Evolutionary conservation across 352 stramenopile genomes (phyloP), one percentile per base, ranked within the genome.

Genomic region (Phytophthora pisi): DNA sequence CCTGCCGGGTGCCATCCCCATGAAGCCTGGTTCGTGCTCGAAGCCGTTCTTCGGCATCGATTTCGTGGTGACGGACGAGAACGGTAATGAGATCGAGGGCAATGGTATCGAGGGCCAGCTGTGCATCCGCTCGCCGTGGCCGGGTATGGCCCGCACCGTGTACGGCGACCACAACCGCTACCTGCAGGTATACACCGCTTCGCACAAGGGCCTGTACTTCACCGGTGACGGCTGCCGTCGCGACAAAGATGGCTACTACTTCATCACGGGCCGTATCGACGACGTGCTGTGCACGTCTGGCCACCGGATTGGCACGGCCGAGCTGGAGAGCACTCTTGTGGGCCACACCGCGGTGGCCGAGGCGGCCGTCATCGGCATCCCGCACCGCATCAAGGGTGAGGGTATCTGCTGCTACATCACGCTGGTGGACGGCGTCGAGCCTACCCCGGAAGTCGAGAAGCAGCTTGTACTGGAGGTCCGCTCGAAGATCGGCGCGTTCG

Each of bases 191-290:
- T 99, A 99, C 86, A 96, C 98, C 61, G 86, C 92, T 49, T 96
- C 95, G 30, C 98, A 99, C 81, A 96, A 97, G 60, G 93, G 95
- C 5, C 96, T 99, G 70, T 99, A 99, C 82, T 99, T 98, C 68
- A 98, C 93, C 4, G 93, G 93, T 16, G 93, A 98, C 46, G 93
- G 93, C 36, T 88, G 74, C 64, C 77, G 77, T 47, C 82, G 91
- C 51, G 93, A 98, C 72, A 84, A 86, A 52, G 96, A 99, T 72
- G 98, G 97, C 49, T 99, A 97, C 82, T 98, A 98, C 79, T 99
- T 97, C 77, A 99, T 99, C 75, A 99, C 96, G 50, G 97, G 97
- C 5, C 92, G 97, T 50, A 97, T 99, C 40, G 97, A 99, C 74
- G 97, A 99, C 74, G 97, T 99, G 24, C 68, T 99, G 16, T 98